Evolutionary conservation across 2,329 filamentous ascomycete genomes (phyloP).

Genomic region (Xylaria sp.): DNA sequence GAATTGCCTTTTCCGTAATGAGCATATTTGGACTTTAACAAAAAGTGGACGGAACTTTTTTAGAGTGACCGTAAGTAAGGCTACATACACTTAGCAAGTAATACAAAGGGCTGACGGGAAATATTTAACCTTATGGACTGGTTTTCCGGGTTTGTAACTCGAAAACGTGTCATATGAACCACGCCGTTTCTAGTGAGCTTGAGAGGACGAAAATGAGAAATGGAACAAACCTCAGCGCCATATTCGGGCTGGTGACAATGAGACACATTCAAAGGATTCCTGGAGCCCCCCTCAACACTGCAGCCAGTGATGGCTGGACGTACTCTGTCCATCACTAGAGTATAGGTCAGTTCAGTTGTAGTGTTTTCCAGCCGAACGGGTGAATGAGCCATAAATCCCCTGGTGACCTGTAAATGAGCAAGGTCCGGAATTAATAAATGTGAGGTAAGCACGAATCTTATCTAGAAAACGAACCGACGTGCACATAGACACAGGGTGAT

Average conservation of each 20-base stretch:
- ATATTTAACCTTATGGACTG: too few relatives aligned
- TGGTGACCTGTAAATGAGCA: neutral
- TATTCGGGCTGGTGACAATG: neutral
- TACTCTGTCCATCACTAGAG: too few relatives aligned
- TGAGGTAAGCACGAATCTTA: conserved; percentile 20
- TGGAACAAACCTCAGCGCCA: neutral
- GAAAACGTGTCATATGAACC: neutral
- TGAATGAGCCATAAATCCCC: neutral
- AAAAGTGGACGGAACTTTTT: too few relatives aligned
- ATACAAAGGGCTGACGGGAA: too few relatives aligned
- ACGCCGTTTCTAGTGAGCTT: neutral
- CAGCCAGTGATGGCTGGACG: neutral
- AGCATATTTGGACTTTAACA: too few relatives aligned
- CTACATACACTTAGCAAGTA: too few relatives aligned
- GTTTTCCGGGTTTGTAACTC: neutral
- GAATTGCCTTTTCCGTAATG: too few relatives aligned
- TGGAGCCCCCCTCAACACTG: neutral
- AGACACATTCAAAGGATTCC: neutral
- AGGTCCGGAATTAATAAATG: conserved; percentile 12
- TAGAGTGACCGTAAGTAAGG: too few relatives aligned
- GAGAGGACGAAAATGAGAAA: neutral
- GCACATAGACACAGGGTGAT: neutral
- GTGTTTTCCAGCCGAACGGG: neutral
- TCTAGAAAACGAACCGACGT: neutral
- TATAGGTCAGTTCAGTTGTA: neutral